phyloP scores from a whole-genome alignment of 768 basidiomycete genomes.

The Pholiota molesta region DNA sequence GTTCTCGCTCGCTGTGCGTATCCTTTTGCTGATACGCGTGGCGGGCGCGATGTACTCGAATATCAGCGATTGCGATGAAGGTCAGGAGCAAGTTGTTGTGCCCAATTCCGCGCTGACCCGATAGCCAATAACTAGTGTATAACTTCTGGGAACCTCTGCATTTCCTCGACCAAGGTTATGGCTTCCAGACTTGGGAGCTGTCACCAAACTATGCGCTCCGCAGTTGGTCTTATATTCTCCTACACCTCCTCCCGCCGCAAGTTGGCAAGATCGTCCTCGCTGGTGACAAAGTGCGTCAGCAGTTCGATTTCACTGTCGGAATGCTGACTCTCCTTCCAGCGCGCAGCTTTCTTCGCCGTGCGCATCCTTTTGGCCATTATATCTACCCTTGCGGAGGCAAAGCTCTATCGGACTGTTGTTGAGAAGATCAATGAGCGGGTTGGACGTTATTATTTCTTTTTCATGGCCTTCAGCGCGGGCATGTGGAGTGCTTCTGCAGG shows the following conservation, averaged over 20 bases:
- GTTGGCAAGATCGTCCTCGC: constrained; percentile 54
- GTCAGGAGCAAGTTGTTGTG: constrained; percentile 38
- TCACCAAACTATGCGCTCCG: constrained; percentile 90
- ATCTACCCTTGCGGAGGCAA: constrained; percentile 77
- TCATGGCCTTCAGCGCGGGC: constrained; percentile 82
- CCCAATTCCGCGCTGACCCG: not conserved
- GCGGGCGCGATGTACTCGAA: constrained; percentile 93
- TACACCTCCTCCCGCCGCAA: constrained; percentile 74
- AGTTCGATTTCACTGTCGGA: constrained; percentile 6
- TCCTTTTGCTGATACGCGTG: constrained; percentile 80
- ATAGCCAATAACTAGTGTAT: constrained; percentile 61
- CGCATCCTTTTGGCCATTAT: constrained; percentile 78
- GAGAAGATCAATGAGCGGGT: constrained; percentile 86
- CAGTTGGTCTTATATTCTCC: constrained; percentile 90
- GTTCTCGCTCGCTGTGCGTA: constrained; percentile 81
- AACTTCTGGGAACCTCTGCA: constrained; percentile 99
- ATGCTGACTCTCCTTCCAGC: constrained; percentile 43
- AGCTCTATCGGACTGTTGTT: constrained; percentile 79
- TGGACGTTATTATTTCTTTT: constrained; percentile 92
- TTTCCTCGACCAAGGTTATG: constrained; percentile 81
- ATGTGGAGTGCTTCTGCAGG: constrained; percentile 94
- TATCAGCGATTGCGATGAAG: constrained; percentile 97
- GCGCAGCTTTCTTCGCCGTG: constrained; percentile 87
- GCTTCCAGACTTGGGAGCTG: constrained; percentile 98
- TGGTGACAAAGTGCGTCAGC: constrained; percentile 60